Evolutionary conservation across 768 basidiomycete species (phyloP).

Genomic region (Russula sp.): DNA sequence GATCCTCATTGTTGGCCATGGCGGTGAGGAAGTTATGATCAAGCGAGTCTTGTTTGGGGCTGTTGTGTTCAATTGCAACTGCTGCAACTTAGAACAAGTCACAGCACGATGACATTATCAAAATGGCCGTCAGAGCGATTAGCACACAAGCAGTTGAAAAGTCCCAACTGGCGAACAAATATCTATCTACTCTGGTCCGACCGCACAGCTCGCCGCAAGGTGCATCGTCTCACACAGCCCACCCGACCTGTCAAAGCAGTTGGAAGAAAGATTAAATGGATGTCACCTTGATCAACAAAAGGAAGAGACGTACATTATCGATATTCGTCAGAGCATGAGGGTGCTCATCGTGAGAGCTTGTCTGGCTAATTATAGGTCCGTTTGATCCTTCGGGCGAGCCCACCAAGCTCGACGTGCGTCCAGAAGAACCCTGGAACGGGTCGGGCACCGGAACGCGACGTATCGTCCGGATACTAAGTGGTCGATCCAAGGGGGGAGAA

Average conservation of each 20-base stretch:
- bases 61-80: neutral
- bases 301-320: conserved; percentile 2
- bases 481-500: neutral
- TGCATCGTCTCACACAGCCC: conserved; percentile 38
- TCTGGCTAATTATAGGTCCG: conserved; percentile 11
- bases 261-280: conserved; percentile 35
- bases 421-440: conserved; percentile 15
- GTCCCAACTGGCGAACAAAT: neutral
- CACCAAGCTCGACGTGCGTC: neutral
- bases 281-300: neutral
- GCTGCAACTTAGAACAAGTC: neutral
- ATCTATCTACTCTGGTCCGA: neutral
- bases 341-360: neutral
- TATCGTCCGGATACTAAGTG: neutral
- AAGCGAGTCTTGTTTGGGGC: neutral
- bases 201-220: neutral
- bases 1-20: neutral
- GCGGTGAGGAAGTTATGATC: neutral
- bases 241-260: conserved; percentile 39
- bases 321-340: neutral
- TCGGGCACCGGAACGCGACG: neutral
- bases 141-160: neutral
- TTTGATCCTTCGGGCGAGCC: neutral
- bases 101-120: neutral
- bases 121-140: neutral